phyloP scores from a whole-genome alignment of 139 green algal species.

The Micromonas pusilla region DNA sequence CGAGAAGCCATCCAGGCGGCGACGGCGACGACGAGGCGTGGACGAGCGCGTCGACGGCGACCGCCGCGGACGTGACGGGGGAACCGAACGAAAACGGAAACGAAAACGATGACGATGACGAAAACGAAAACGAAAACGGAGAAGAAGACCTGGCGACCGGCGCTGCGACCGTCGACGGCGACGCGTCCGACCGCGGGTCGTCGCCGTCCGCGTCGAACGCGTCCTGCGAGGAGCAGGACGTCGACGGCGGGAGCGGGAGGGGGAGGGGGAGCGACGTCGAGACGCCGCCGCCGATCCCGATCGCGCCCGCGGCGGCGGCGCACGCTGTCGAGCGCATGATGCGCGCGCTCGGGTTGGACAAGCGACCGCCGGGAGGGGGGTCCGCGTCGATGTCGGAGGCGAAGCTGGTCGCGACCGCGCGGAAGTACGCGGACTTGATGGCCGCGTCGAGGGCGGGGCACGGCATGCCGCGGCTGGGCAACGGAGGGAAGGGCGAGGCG shows the following conservation, averaged over 20 bases:
- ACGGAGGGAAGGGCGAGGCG: not conserved
- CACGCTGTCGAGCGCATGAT: not conserved
- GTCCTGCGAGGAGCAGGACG: not conserved
- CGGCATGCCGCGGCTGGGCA: not conserved
- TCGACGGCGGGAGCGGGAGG: not conserved
- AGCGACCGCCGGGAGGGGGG: no score
- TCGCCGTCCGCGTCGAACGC: no score
- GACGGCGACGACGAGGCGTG: not conserved
- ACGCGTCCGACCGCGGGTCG: no score
- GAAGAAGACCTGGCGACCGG: not conserved
- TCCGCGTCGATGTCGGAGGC: no score
- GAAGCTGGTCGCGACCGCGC: conserved; percentile 2
- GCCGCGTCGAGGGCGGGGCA: not conserved
- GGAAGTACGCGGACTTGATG: not conserved
- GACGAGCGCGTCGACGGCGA: not conserved
- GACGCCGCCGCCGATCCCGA: not conserved
- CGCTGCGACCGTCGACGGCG: no score
- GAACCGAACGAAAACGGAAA: not conserved
- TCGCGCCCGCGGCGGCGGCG: no score
- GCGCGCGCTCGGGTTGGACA: not conserved
- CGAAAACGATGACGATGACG: not conserved
- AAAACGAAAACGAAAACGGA: not conserved
- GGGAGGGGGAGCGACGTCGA: not conserved
- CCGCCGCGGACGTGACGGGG: not conserved
- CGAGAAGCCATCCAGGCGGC: no score